Evolutionary conservation across 2,329 filamentous ascomycete species (phyloP), one percentile per base, ranked within the genome.

Genomic region (Botryotinia calthae): DNA sequence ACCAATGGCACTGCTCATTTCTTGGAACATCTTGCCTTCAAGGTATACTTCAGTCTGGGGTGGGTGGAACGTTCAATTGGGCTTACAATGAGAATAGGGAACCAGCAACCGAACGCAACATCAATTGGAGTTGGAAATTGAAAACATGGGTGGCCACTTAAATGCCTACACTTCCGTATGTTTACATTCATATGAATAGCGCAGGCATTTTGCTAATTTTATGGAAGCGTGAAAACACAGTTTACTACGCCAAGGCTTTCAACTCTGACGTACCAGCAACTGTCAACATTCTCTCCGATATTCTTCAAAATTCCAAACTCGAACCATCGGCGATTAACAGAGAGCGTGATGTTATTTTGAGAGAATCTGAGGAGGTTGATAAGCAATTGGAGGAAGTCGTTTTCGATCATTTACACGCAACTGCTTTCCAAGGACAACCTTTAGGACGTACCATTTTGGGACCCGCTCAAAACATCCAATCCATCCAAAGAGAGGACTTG

Each of bases 341-440:
- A 79, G 96, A 99, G 88, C 93, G 96, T 82, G 95, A 98, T 86
- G 97, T 99, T 82, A 99, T 99, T 83, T 90, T 99, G 81, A 92
- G 96, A 81, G 96, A 99, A 86, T 96, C 97, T 81, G 96, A 99
- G 86, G 96, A 99, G 88, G 97, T 99, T 78, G 96, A 99, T 89
- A 99, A 99, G 90, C 95, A 98, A 87, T 87, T 98, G 74, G 97
- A 99, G 87, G 96, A 99, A 86, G 96, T 99, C 78, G 97, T 99
- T 74, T 99, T 99, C 82, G 96, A 99, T 86, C 96, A 99, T 86
- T 88, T 99, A 74, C 96, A 99, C 86, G 95, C 96, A 81, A 99
- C 96, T 79, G 97, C 96, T 81, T 99, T 93, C 90, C 95, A 98
- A 87, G 88, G 91, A 83, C 96, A 99, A 87, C 92, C 96, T 76